Percentiles rank a stretch among this genome's conserved stretches.
These are phyloP conservation scores for Mucor sp. DNA, from an alignment of 371 early-diverging fungal genomes.

Conservation along the genomic window DNA sequence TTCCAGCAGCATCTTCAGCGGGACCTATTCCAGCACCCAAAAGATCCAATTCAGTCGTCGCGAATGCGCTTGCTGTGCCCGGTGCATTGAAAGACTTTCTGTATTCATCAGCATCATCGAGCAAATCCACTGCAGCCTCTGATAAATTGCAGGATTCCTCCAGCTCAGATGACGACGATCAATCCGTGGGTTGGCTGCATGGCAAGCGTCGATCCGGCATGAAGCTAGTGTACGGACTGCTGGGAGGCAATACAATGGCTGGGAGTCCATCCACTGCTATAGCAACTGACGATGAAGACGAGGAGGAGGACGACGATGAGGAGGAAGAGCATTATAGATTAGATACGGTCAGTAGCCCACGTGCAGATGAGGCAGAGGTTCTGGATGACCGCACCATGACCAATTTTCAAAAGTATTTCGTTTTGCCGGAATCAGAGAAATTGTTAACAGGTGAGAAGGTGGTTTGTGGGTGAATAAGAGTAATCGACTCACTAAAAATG, in stretches of 20 bases:
- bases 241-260: conserved; percentile 26
- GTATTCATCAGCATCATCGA: conserved; percentile 21
- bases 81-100: conserved; percentile 35
- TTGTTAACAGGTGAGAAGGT: conserved; percentile 50
- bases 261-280: conserved; percentile 22
- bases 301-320: conserved; percentile 21
- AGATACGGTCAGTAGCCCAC: not conserved
- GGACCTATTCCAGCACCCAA: not conserved
- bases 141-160: conserved; percentile 18
- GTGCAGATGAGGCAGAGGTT: conserved; percentile 28
- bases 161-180: conserved; percentile 45
- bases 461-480: no score
- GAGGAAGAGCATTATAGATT: not conserved
- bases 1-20: conserved; percentile 6
- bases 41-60: conserved; percentile 25
- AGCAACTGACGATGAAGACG: conserved; percentile 31
- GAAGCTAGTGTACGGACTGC: conserved; percentile 44
- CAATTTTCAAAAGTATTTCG: conserved; percentile 61
- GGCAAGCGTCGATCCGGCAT: conserved; percentile 47
- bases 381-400: conserved; percentile 41
- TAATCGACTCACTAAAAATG: no score
- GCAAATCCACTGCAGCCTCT: conserved; percentile 5
- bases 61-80: conserved; percentile 39
- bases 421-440: conserved; percentile 60
- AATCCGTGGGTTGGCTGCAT: conserved; percentile 39